Evolutionary conservation across 768 basidiomycete genomes (phyloP), one percentile per base, ranked within the genome.

Genomic region (Nidularia sp.): DNA sequence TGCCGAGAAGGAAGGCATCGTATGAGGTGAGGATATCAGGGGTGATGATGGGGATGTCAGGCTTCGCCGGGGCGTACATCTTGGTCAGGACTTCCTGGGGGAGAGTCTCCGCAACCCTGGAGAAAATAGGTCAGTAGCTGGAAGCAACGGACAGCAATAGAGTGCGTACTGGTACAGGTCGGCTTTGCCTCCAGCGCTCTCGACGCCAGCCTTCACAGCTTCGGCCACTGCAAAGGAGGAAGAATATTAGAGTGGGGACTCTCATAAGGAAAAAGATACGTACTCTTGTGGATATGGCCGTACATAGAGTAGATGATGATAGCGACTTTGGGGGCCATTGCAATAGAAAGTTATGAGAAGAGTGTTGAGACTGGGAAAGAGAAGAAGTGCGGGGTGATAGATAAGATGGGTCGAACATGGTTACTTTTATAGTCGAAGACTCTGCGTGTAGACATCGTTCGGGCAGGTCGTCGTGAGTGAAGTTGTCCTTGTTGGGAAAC

Each of bases 101-200:
- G 47, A 95, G 85, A 0, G 91, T 95, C 72, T 95, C 93, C 48
- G 83, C 61, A 53, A 95, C 79, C 67, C 88, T 90, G 54, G 18
- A 36, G n/a, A 35, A 34, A n/a, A 4, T 42, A 12, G 31, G 29
- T 39, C 31, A 12, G 29, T 35, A 32, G 10, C 51, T 1, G 33
- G 47, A 18, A 70, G 25, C 25, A 25, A 25, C 25, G 3, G 25
- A 25, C 25, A 2, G 25, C 25, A 2, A 25, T 25, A 25, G 25
- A 25, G 25, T 25, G 25, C 78, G 50, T 62, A 83, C 84, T 84
- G 83, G 61, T 70, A 79, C 55, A 86, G 81, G 44, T 62, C 67
- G 15, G 72, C 78, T 0, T 66, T 61, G 3, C 84, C 84, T 13
- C 81, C 83, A 48, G 73, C 79, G 3, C 54, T 54, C 36, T 68